These are phyloP conservation scores for Remersonia thermophila DNA, from an alignment of 2,329 filamentous ascomycete genomes.

Conservation along the genomic window DNA sequence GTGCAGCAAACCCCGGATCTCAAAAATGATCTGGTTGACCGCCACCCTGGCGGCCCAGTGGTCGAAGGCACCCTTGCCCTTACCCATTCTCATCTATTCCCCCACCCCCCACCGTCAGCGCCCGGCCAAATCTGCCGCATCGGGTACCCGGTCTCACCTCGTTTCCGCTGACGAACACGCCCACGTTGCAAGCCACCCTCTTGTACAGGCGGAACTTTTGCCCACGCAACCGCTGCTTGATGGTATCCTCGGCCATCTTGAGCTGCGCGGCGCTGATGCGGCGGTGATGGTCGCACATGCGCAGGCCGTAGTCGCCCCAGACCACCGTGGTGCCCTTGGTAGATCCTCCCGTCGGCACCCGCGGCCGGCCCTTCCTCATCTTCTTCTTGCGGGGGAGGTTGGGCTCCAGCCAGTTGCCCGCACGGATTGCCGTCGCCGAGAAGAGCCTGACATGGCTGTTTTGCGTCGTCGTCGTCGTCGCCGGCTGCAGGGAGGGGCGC, in stretches of 20 bases:
- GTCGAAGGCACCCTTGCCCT: constrained; percentile 95
- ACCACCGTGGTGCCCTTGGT: constrained; percentile 87
- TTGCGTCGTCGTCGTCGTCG: constrained; percentile 22
- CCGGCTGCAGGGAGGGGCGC: constrained; percentile 19
- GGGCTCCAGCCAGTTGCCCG: constrained; percentile 72
- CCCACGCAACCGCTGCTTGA: constrained; percentile 75
- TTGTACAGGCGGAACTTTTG: constrained; percentile 90
- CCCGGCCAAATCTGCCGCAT: background rate
- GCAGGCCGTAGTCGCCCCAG: constrained; percentile 91
- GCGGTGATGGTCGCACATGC: constrained; percentile 87
- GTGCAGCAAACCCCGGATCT: constrained; percentile 83
- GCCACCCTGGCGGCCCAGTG: constrained; percentile 87
- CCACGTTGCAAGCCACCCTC: constrained; percentile 81
- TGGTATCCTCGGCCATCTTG: constrained; percentile 86
- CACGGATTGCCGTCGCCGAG: constrained; percentile 50
- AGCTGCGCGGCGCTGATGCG: constrained; percentile 78
- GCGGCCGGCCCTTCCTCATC: constrained; percentile 82
- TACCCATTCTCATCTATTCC: constrained; percentile 80
- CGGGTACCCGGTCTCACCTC: constrained; percentile 43
- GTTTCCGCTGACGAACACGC: constrained; percentile 90
- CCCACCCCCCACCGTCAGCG: constrained; percentile 9
- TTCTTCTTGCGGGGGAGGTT: constrained; percentile 63
- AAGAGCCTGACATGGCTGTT: constrained; percentile 49
- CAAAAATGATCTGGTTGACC: constrained; percentile 84
- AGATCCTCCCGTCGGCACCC: constrained; percentile 82